Evolutionary conservation across 495 filamentous ascomycete species (phyloP).

Genomic region (Podospora bellae-mahoneyi): DNA sequence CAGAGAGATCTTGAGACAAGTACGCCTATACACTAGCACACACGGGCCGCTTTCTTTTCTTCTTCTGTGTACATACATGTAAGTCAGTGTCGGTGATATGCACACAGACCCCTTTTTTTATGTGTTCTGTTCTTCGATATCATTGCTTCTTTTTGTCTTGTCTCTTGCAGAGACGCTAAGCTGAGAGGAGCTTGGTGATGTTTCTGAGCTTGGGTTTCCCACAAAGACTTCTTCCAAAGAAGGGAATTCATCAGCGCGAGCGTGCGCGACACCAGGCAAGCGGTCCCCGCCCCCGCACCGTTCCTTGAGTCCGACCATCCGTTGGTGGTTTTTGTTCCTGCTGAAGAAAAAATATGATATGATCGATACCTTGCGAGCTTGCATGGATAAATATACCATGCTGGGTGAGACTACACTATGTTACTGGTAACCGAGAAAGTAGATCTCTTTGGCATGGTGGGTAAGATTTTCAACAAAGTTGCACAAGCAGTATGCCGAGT

Average conservation of each 20-base stretch:
- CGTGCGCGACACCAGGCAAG: neutral
- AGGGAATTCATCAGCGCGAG: neutral
- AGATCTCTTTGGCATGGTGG: neutral
- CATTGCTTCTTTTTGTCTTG: neutral
- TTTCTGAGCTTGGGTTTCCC: no score
- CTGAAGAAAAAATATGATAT: neutral
- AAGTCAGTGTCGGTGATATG: neutral
- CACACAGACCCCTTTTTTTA: neutral
- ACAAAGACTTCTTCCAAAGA: neutral
- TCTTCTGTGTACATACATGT: neutral
- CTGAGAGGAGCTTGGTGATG: neutral
- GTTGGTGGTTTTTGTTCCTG: neutral
- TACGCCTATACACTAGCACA: neutral
- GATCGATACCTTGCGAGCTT: neutral
- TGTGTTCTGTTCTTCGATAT: neutral
- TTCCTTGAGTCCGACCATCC: neutral
- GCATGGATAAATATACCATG: no score
- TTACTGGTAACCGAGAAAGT: no score
- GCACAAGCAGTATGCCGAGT: neutral
- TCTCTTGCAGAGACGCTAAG: neutral
- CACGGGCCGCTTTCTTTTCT: slow-evolving; percentile 4
- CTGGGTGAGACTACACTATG: no score
- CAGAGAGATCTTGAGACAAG: neutral
- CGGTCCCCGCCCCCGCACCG: neutral
- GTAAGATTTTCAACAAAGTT: neutral